Percentiles rank a stretch among this genome's conserved stretches.
Evolutionary conservation across 1,284 basidiomycete species (phyloP).

Genomic region (Marasmius sp.): DNA sequence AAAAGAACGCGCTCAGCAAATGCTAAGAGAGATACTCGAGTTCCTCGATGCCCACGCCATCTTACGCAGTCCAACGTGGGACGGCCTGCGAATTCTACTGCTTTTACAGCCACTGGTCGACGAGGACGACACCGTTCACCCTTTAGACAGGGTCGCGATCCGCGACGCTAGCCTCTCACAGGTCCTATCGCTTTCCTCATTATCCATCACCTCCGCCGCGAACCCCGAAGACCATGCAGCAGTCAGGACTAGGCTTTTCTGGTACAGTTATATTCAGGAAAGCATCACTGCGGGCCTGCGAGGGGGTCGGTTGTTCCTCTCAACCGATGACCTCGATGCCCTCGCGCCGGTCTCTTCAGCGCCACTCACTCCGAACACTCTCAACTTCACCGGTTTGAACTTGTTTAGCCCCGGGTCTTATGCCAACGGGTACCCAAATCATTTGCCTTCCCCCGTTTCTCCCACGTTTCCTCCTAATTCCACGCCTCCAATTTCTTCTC

Average conservation of each 20-base stretch:
- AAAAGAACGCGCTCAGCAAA: slow-evolving; percentile 45
- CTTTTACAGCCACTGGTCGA: slow-evolving; percentile 80
- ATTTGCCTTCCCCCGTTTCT: slow-evolving; percentile 34
- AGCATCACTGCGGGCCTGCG: slow-evolving; percentile 75
- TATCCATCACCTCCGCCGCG: slow-evolving; percentile 33
- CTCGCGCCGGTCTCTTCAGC: slow-evolving; percentile 48
- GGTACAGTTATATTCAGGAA: slow-evolving; percentile 84
- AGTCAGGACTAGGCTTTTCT: slow-evolving; percentile 77
- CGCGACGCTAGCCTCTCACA: slow-evolving; percentile 46
- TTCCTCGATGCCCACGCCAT: slow-evolving; percentile 79
- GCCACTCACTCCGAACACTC: slow-evolving; percentile 49
- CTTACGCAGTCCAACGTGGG: slow-evolving; percentile 81
- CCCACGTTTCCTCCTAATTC: slow-evolving; percentile 16
- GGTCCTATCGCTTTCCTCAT: slow-evolving; percentile 49
- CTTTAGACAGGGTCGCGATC: slow-evolving; percentile 42
- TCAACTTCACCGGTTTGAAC: slow-evolving; percentile 27
- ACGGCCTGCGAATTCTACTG: slow-evolving; percentile 78
- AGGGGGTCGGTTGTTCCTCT: slow-evolving; percentile 73
- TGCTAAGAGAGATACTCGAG: slow-evolving; percentile 73
- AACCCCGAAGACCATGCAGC: slow-evolving; percentile 60
- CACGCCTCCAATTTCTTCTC: slow-evolving; percentile 20
- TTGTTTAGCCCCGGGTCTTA: neutral
- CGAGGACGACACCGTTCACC: slow-evolving; percentile 49
- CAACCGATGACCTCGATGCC: slow-evolving; percentile 65
- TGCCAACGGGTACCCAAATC: neutral